These are phyloP conservation scores for Verticillium dahliae DNA, from an alignment of 2,329 filamentous ascomycete species.

Conservation along the genomic window DNA sequence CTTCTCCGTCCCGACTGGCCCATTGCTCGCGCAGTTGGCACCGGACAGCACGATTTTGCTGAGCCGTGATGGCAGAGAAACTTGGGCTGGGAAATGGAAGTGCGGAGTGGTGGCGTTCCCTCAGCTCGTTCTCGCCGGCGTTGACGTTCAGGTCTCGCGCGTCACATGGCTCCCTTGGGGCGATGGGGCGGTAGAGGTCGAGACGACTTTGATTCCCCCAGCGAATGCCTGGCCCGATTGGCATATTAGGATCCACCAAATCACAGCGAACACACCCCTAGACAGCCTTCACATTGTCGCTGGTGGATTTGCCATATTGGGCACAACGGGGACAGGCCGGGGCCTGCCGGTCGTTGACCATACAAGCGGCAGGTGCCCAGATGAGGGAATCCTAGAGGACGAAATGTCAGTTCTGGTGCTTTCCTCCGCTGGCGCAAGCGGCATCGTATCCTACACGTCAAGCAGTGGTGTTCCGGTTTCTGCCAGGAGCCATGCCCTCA, in stretches of 20 bases:
- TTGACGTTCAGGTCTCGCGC: background rate
- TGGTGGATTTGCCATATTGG: conserved; percentile 16
- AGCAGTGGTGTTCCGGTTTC: no score
- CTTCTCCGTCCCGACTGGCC: conserved; percentile 34
- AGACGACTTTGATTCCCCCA: conserved; percentile 21
- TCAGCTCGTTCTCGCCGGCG: background rate
- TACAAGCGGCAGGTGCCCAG: background rate
- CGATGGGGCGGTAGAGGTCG: conserved; percentile 16
- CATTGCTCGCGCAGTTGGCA: conserved; percentile 23
- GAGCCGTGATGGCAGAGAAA: conserved; percentile 22
- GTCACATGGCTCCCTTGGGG: conserved; percentile 18
- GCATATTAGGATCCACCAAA: conserved; percentile 20
- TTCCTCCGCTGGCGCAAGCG: conserved; percentile 3
- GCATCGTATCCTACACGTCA: background rate
- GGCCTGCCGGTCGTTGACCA: background rate
- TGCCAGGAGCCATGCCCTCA: conserved; percentile 6
- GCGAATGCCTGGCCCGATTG: conserved; percentile 25
- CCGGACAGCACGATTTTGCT: conserved; percentile 23
- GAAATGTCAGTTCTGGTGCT: background rate
- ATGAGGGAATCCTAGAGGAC: conserved; percentile 1
- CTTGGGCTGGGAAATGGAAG: conserved; percentile 22
- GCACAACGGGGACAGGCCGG: background rate
- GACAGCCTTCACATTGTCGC: conserved; percentile 10
- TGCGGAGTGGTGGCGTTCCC: conserved; percentile 8
- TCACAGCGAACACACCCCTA: background rate